A percentile compares a stretch with the other conserved stretches of the same genome.
Conservation (phyloP, 495 filamentous ascomycete genomes). For the Bacidia rubella region DNA sequence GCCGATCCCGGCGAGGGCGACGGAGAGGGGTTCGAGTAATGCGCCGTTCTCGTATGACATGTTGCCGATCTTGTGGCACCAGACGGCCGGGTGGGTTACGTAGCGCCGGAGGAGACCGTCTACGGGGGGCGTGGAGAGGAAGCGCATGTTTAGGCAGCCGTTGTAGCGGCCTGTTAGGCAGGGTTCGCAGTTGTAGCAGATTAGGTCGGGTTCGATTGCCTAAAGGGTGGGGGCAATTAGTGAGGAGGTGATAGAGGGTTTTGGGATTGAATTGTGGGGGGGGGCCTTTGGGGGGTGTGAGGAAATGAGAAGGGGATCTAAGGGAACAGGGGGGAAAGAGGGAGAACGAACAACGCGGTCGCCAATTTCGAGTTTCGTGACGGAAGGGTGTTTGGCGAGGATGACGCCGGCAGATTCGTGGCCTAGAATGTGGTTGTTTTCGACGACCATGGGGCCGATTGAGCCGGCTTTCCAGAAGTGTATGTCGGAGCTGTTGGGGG, state of each 20-base stretch:
- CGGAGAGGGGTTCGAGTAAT: slow-evolving; percentile 69
- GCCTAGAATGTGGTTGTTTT: slow-evolving; percentile 29
- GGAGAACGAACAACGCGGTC: slow-evolving; percentile 56
- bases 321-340: too few species aligned
- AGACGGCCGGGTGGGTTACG: slow-evolving; percentile 63
- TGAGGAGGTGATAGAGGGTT: too few species aligned
- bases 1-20: slow-evolving; percentile 68
- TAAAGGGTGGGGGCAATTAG: too few species aligned
- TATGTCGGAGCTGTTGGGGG: slow-evolving; percentile 47
- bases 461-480: slow-evolving; percentile 40
- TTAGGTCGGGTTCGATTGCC: slow-evolving; percentile 73
- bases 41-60: slow-evolving; percentile 72
- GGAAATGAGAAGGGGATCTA: too few species aligned
- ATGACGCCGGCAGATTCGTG: slow-evolving; percentile 34
- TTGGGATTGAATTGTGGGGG: too few species aligned
- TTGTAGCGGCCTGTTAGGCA: slow-evolving; percentile 76
- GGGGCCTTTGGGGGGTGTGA: too few species aligned
- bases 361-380: slow-evolving; percentile 46
- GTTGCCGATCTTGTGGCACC: slow-evolving; percentile 61
- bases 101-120: slow-evolving; percentile 67
- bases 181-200: slow-evolving; percentile 58
- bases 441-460: slow-evolving; percentile 25
- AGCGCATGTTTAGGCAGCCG: slow-evolving; percentile 67
- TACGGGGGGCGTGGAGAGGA: slow-evolving; percentile 70
- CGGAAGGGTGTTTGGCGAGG: slow-evolving; percentile 29